Evolutionary conservation across 169 alveolate species (phyloP).

Genomic region (Cryptosporidium parvum): DNA sequence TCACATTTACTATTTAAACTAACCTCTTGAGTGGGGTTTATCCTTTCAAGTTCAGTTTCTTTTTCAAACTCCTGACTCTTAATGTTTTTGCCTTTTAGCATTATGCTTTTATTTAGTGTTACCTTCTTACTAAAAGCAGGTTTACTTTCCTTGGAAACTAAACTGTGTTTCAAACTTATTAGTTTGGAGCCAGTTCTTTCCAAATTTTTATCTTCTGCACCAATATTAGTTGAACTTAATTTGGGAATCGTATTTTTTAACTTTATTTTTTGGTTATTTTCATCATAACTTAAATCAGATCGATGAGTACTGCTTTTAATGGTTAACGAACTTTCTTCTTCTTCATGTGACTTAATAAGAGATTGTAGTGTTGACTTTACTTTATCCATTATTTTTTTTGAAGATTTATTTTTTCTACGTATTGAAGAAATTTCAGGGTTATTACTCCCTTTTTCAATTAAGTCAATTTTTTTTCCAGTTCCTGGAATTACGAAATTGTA

Average conservation of each 20-base stretch:
- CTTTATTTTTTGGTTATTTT: background rate
- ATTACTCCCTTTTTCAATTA: slow-evolving; percentile 14
- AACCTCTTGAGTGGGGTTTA: background rate
- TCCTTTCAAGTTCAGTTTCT: background rate
- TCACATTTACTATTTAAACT: background rate
- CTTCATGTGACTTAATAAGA: slow-evolving; percentile 15
- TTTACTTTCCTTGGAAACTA: slow-evolving; percentile 1
- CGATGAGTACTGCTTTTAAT: background rate
- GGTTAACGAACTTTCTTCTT: slow-evolving; percentile 2
- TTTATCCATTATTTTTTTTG: slow-evolving; percentile 35
- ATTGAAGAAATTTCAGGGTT: slow-evolving; percentile 5
- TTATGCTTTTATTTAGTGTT: background rate
- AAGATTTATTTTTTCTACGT: slow-evolving; percentile 3
- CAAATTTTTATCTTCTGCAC: background rate
- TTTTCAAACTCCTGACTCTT: background rate
- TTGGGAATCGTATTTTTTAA: background rate
- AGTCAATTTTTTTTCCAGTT: slow-evolving; percentile 1
- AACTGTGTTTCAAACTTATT: background rate
- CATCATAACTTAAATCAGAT: background rate
- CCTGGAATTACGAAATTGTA: slow-evolving; percentile 3
- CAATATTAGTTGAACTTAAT: background rate
- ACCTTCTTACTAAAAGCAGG: slow-evolving; percentile 6
- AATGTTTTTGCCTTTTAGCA: background rate
- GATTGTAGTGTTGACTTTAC: slow-evolving; percentile 25
- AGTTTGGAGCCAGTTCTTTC: slow-evolving; percentile 1